Conservation (phyloP, 2,329 filamentous ascomycete species). For the Blastomyces silverae region DNA sequence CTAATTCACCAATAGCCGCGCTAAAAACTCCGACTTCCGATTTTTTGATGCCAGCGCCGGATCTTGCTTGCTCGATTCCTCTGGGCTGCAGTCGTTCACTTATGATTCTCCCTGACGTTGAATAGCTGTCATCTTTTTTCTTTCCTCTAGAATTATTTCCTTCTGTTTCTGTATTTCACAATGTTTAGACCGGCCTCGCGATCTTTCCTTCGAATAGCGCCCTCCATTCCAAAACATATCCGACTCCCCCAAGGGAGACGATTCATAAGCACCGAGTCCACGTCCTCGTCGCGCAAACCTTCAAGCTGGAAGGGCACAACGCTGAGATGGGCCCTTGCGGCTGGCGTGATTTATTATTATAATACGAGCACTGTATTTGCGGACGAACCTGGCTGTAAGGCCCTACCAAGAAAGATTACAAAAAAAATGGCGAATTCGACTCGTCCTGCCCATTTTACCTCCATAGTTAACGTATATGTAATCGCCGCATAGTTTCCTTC, state of each 20-base stretch:
- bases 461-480: conserved; percentile 4
- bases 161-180: conserved; percentile 13
- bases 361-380: conserved; percentile 84
- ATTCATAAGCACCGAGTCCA: conserved; percentile 52
- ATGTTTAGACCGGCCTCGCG: conserved; percentile 25
- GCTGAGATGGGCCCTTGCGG: conserved; percentile 67
- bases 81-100: background rate
- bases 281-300: conserved; percentile 50
- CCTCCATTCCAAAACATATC: conserved; percentile 15
- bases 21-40: conserved; percentile 10
- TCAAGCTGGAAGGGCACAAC: conserved; percentile 75
- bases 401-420: background rate
- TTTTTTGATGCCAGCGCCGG: background rate
- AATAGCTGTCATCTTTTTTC: background rate
- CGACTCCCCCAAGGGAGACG: conserved; percentile 31
- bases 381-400: conserved; percentile 68
- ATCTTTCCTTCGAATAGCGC: conserved; percentile 18
- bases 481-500: conserved; percentile 30
- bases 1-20: background rate
- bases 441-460: background rate
- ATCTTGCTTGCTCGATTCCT: background rate
- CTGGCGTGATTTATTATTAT: conserved; percentile 81
- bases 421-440: background rate
- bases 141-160: background rate
- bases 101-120: conserved; percentile 4